Evolutionary conservation across 768 basidiomycete genomes (phyloP), one percentile per base, ranked within the genome.

Genomic region (Hericium coralloides): DNA sequence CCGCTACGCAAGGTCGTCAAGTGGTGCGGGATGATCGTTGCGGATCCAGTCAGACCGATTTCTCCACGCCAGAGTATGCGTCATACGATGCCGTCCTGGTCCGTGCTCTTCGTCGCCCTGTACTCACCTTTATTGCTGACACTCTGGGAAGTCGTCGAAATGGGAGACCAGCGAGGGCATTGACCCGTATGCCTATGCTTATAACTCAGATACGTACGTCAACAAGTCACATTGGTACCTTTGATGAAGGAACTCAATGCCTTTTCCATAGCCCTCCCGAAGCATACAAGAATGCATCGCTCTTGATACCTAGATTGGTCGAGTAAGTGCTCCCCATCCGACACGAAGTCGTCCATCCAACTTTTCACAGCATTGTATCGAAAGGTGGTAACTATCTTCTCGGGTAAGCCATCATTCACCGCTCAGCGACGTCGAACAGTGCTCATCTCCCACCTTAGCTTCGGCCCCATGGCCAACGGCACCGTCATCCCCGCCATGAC

Each of bases 91-190:
- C 49, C 17, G 23, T 23, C 8, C 49, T 50, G 20, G 49, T 50
- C 15, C 49, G 49, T 36, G 7, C 14, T 26, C n/a, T 36, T 36
- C 25, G 12, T 50, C 49, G 23, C 49, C 10, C 15, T 50, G 49
- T 2, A 2, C 0, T 2, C 12, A 1, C 4, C 2, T 50, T 50
- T 2, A 9, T 2, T n/a, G 23, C 20, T 18, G 1, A 22, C 10
- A 36, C 25, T 79, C 37, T 37, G 36, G 31, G 22, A 18, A 56
- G 77, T 71, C 76, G 0, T 66, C 67, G 23, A 74, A 69, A 38
- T 84, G 82, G 83, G 82, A 84, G 62, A 80, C 76, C 12, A 79
- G 68, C 38, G 83, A 82, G 58, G 82, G 81, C 22, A 77, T 84
- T 72, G 79, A 81, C 60, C 79, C 80, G 0, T 72, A 62, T 49